Base-by-base conservation (phyloP, 495 filamentous ascomycete species). In the Amphirosellinia nigrospora region DNA sequence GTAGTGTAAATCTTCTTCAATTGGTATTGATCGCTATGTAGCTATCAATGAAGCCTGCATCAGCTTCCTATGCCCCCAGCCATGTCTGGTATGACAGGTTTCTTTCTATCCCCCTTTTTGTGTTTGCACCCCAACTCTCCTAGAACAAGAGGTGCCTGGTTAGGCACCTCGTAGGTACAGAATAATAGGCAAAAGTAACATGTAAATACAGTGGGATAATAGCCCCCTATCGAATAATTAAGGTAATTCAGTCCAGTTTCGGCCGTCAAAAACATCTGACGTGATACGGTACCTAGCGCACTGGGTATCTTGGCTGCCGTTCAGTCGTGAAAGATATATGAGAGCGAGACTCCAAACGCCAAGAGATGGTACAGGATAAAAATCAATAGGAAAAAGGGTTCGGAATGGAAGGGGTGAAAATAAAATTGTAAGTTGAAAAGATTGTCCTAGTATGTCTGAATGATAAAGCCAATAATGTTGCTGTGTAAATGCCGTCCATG, bases 271-370 rank as follows among this genome's bases (percentile, higher is more conserved):
- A 72, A 70, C 34, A 55, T 69, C 15, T 11, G 64, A 67, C 52
- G 21, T 67, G 63, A 65, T 46, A 74, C 75, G 75, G 70, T 65
- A 74, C 75, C 75, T 73, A 71, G 70, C 75, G 75, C 75, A 77
- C 75, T 77, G 75, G 75, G 75, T 77, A 77, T 77, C 73, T 72
- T 75, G 75, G 73, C 73, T 68, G 41, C 73, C 75, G 73, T 74
- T 71, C 61, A 64, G 68, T 75, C 73, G n/a, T 65, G 45, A 0
- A 39, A 65, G 13, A 65, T 7, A 23, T 46, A 32, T 23, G 59
- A 55, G 46, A 36, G 65, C 48, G 73, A 71, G 10, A 41, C 50
- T 66, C 38, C 64, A 46, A 63, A 73, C 73, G 71, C 73, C 73
- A 61, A 64, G 63, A 69, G 7, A 75, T 74, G 55, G 41, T 66